phyloP scores from a whole-genome alignment of 176 grass and related monocot species.

The Typha latifolia region DNA sequence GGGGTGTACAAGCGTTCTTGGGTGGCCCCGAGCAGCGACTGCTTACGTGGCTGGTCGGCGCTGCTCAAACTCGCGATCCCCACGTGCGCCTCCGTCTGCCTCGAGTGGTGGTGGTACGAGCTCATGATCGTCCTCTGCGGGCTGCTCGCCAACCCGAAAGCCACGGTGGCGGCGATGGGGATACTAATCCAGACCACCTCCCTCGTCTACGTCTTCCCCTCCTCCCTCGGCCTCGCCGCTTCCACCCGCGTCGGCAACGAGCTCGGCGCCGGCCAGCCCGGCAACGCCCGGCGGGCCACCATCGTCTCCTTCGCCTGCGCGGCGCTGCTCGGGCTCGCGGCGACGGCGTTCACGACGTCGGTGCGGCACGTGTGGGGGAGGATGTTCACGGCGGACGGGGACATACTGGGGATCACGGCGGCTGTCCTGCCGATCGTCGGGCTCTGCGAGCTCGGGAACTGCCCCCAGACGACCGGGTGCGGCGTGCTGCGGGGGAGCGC shows the following conservation, averaged over 20 bases:
- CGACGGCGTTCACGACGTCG: constrained; percentile 38
- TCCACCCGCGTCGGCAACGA: constrained; percentile 74
- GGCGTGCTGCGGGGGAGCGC: constrained; percentile 80
- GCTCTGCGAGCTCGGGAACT: constrained; percentile 79
- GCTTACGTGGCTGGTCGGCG: constrained; percentile 36
- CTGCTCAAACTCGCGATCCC: constrained; percentile 57
- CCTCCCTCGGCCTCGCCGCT: constrained; percentile 63
- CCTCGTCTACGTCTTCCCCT: constrained; percentile 89
- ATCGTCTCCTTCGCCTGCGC: constrained; percentile 37
- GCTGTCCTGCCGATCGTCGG: constrained; percentile 64
- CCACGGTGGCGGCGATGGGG: constrained; percentile 69
- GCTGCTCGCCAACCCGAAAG: constrained; percentile 54
- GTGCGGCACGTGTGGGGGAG: constrained; percentile 50
- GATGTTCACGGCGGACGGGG: constrained; percentile 55
- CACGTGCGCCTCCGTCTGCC: constrained; percentile 71
- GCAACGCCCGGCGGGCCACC: constrained; percentile 43
- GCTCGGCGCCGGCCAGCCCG: constrained; percentile 60
- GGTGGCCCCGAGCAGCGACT: constrained; percentile 1
- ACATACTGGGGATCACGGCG: constrained; percentile 37
- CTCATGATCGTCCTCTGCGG: constrained; percentile 90
- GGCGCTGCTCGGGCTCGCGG: constrained; percentile 36
- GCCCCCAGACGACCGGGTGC: constrained; percentile 74
- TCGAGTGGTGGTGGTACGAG: constrained; percentile 99
- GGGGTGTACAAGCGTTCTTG: constrained; percentile 8
- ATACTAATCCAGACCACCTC: constrained; percentile 91